Conservation (phyloP, 352 stramenopile species). For the Elongisporangium anandrum region DNA sequence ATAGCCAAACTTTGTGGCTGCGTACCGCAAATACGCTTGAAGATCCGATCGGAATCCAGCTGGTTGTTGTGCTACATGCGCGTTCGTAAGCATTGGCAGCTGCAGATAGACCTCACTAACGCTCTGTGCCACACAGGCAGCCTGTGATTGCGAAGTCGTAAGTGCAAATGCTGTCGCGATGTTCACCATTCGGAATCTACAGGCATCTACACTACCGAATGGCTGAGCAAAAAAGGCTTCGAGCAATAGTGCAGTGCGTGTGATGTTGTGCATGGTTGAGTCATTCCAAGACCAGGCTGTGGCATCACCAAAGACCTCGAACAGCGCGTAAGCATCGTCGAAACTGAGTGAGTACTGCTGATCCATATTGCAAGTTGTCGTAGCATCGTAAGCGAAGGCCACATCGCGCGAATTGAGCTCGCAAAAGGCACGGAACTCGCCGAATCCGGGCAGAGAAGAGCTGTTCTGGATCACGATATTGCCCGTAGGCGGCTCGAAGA, state of each 20-base stretch:
- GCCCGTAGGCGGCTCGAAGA: slow-evolving; percentile 14
- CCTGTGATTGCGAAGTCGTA: slow-evolving; percentile 12
- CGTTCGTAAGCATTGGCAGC: slow-evolving; percentile 20
- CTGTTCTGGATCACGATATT: slow-evolving; percentile 7
- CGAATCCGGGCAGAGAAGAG: slow-evolving; percentile 23
- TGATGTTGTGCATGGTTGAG: slow-evolving; percentile 7
- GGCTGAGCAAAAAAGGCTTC: slow-evolving; percentile 50
- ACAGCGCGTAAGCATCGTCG: slow-evolving; percentile 12
- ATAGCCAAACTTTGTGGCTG: slow-evolving; percentile 49
- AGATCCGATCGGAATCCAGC: slow-evolving; percentile 26
- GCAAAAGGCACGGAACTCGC: slow-evolving; percentile 46
- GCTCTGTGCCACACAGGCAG: slow-evolving; percentile 14
- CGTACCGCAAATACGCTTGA: slow-evolving; percentile 46
- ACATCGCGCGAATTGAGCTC: slow-evolving; percentile 16
- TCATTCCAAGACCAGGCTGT: slow-evolving; percentile 21
- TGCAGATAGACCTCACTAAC: slow-evolving; percentile 22
- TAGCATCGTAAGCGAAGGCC: slow-evolving; percentile 27
- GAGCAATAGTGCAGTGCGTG: slow-evolving; percentile 32
- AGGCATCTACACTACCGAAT: slow-evolving; percentile 21
- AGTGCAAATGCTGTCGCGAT: slow-evolving; percentile 23
- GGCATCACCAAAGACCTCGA: slow-evolving; percentile 22
- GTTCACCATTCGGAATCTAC: slow-evolving; percentile 17
- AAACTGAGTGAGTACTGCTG: slow-evolving; percentile 17
- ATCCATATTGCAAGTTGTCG: slow-evolving; percentile 14
- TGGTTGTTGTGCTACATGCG: slow-evolving; percentile 21